Evolutionary conservation across 2,329 filamentous ascomycete genomes (phyloP), one percentile per base, ranked within the genome.

Genomic region (Ilyonectria robusta): DNA sequence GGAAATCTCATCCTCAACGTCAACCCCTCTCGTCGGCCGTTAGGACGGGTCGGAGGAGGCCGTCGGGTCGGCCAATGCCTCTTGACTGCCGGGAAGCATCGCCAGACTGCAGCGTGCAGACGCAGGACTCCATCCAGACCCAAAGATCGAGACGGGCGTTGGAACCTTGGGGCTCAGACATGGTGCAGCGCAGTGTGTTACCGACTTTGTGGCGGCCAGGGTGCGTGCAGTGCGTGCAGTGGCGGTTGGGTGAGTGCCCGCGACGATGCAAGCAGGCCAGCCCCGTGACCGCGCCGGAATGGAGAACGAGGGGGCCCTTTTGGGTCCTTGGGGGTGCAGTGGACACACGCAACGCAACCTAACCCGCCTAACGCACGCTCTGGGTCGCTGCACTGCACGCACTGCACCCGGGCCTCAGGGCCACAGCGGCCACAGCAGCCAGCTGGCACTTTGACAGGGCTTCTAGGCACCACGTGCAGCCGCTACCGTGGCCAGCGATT

Each of bases 191-290:
- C 31, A 56, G 57, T 33, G 35, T 59, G 62, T 48, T 56, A 65
- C 62, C 62, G 53, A 60, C 42, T 29, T 33, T 42, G 62, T 60
- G 57, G 62, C 62, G 55, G 31, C 40, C 44, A 19, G 48, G 57
- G 62, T 40, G 62, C 55, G 62, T 65, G 62, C 48, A 53, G 48
- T 65, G 62, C 55, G 62, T 65, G 62, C 55, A 53, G 48, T 65
- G 62, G 55, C 62, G 62, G 59, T 65, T 65, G 62, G 62, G 57
- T 53, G 29, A 55, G 48, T 23, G 31, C 8, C 31, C 31, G 48
- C 55, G 31, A 65, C 42, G 29, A 65, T 65, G 62, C 56, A 56
- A 65, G 56, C 48, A 50, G 47, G 33, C 44, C 46, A 33, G 31
- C 54, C 46, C 56, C 56, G 44, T 48, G 47, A 31, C 40, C 29